Evolutionary conservation across 2,329 filamentous ascomycete species (phyloP), one percentile per base, ranked within the genome.

Genomic region (Plectosphaerella plurivora): DNA sequence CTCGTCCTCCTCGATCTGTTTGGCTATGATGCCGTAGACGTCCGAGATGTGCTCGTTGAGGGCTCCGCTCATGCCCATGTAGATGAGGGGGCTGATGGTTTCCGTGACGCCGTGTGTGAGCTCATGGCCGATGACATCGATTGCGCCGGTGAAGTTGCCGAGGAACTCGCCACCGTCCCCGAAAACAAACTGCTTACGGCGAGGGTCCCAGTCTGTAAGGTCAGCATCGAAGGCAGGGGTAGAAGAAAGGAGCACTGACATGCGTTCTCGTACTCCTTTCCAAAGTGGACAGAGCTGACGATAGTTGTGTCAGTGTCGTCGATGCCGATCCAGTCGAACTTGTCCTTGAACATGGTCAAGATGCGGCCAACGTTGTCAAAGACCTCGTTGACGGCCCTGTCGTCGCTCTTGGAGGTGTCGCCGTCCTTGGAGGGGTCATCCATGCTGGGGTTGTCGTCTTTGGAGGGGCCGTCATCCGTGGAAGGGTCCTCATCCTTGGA

Each of bases 81-180:
- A 83, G 49, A 74, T 65, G 9, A 83, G 71, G 1, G 73, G 72
- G 11, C 71, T 72, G 3, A 74, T 77, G 60, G 77, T 67, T 57
- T 81, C 72, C 1, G 74, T 78, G 18, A 83, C 69, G 25, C 76
- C 79, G 58, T 83, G 80, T 37, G 77, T 81, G 18, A 82, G 65
- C 57, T 83, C 80, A 56, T 82, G 79, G 3, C 76, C 79, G 52
- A 83, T 81, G 50, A 83, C 77, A 56, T 83, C 80, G 28, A 81
- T 65, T 52, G 70, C 74, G 25, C 71, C 70, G 2, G 76, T 75
- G 61, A 82, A 81, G 63, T 76, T 73, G 59, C 71, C 71, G 50
- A 82, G 65, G 46, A 79, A 77, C 36, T 73, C 69, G 54, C 75
- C 72, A 7, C 79, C 79, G 50, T 82, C 79, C 3, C 79, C 80